A percentile compares a stretch with the other conserved stretches of the same genome.
Evolutionary conservation across 108 stramenopile species (phyloP).

Genomic region (Stephanodiscus minutulus): DNA sequence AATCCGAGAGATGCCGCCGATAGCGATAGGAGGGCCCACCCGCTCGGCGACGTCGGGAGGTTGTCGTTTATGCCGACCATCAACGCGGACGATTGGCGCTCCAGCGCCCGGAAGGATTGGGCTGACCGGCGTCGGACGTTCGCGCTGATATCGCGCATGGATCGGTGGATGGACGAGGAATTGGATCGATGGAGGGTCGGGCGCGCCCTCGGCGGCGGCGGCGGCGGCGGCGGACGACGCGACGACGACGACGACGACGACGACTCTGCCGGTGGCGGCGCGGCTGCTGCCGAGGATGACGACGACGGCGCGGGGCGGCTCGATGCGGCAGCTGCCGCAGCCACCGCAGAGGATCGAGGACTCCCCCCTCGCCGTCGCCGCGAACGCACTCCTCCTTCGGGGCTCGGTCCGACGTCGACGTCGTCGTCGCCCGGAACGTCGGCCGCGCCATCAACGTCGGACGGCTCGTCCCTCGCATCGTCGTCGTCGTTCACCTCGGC

Average conservation of each 20-base stretch:
- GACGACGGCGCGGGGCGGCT: background rate
- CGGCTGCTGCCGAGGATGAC: background rate
- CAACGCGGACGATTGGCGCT: constrained; percentile 26
- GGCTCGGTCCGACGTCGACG: too few relatives aligned
- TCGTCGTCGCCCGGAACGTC: too few relatives aligned
- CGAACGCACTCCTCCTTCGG: too few relatives aligned
- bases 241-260: too few relatives aligned
- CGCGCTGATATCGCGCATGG: constrained; percentile 20
- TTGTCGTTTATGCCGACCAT: constrained; percentile 18
- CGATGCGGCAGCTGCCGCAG: background rate
- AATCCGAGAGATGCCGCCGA: constrained; percentile 43
- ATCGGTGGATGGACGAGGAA: background rate
- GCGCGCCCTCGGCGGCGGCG: background rate
- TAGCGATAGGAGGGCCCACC: constrained; percentile 65
- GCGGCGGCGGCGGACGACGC: too few relatives aligned
- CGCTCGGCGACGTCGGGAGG: constrained; percentile 67
- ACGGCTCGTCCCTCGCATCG: too few relatives aligned
- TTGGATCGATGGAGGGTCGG: background rate
- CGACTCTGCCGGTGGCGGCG: too few relatives aligned
- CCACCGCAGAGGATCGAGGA: too few relatives aligned
- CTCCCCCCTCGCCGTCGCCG: too few relatives aligned
- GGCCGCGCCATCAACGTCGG: too few relatives aligned
- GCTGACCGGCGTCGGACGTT: constrained; percentile 32
- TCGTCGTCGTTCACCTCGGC: too few relatives aligned
- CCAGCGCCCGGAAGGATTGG: constrained; percentile 12